Evolutionary conservation across 805 yeast genomes (phyloP), one percentile per base, ranked within the genome.

Genomic region (Candida incommunis): DNA sequence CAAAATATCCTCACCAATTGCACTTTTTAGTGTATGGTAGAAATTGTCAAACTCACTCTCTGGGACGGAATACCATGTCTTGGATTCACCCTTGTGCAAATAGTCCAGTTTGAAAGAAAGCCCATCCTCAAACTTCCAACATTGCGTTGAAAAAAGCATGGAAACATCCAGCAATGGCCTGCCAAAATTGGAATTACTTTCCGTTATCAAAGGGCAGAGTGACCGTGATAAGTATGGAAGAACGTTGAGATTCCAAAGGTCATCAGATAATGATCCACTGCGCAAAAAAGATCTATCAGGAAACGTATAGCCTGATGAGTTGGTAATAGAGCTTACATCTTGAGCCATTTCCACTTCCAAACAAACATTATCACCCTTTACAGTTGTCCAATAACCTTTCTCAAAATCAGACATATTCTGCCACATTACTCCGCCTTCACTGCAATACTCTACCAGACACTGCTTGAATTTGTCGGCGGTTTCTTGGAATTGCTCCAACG

Each of bases 91-190:
- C 51, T 72, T 68, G 58, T 84, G 94, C 55, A 86, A 85, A 57
- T 84, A 85, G 57, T 82, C 83, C 3, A 92, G 84, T 43, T 84
- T 75, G 48, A 83, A 65, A 0, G 94, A 80, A 57, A 80, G 82
- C 58, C 83, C 94, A 58, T 86, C 95, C 54, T 85, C 95, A 47
- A 82, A 79, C 58, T 83, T 92, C 95, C 95, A 86, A 57, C 94
- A 82, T 57, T 84, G 83, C 0, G 94, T 83, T 1, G 90, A 76
- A 53, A 84, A 75, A 29, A 84, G 68, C 23, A 88, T 82, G 0
- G 95, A 95, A 22, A 85, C 73, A 53, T 84, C 82, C 11, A 86
- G 66, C 94, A 94, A 84, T 0, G 96, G 95, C 21, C 80, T 71
- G 0, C 92, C 80, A 86, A 86, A 81, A 2, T 92, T 92, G 18